Evolutionary conservation across 1,139 yeast species (phyloP), one percentile per base, ranked within the genome.

Genomic region (Geotrichum restrictum): DNA sequence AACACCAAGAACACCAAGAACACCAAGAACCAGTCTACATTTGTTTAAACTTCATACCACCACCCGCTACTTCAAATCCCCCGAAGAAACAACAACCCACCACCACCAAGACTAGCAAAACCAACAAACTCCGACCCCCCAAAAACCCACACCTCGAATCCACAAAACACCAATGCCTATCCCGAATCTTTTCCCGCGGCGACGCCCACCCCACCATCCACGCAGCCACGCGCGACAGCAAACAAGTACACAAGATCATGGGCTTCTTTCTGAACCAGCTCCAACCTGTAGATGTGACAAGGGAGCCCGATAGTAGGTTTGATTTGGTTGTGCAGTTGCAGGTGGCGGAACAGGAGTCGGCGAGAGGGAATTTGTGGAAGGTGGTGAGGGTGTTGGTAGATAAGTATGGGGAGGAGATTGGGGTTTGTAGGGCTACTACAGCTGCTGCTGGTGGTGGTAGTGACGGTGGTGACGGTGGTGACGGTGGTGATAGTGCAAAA

Each of bases 151-250:
- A 69, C 1, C 56, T 64, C 38, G 62, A 70, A 11, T 3, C 59
- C 1, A 56, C 69, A 1, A 56, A 65, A 44, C 62, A 71, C 10
- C 58, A 83, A 0, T 87, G 97, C 0, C 68, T 72, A 11, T 65
- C 73, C 0, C 74, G 98, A 57, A 84, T 93, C 0, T 54, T 75
- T 5, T 63, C 64, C 1, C 76, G 99, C 60, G 98, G 97, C 1
- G 94, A 88, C 64, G 85, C 88, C 60, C 99, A 93, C 65, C 97
- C 89, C 66, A 81, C 94, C 0, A 86, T 94, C 47, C 83, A 83
- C 59, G 76, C 75, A 2, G 67, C 67, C 0, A 65, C 74, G 1
- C 77, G 80, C 56, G 79, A 78, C 5, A 68, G 69, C 1, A 67
- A 69, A 13, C 72, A 76, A 46, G 82, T 85, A 0, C 67, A 74